Evolutionary conservation across 441 rosid genomes (phyloP), one percentile per base, ranked within the genome.

Genomic region (Iberis amara): DNA sequence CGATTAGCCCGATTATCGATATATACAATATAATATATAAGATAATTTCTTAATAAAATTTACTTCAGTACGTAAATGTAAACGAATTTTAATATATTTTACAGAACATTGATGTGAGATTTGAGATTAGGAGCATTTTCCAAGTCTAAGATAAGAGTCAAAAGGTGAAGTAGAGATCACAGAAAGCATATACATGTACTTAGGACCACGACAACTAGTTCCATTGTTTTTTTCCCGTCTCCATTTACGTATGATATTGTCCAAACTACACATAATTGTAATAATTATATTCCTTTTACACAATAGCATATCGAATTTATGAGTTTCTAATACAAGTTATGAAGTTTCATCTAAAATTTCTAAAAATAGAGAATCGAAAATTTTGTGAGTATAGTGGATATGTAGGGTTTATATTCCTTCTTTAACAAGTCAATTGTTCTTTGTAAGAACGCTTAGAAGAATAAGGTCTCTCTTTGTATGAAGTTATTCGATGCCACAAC

Each of bases 131-230:
- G 30, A 56, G 24, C 32, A 52, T 40, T 59, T 59, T 11, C 18
- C 24, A 40, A 59, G 48, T 59, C 41, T 40, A 7, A 59, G 64
- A 48, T 48, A 59, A 59, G 21, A 18, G 21, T 18, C 21, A 18
- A 18, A 18, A 18, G 21, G 21, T 18, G 21, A 18, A 18, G 21
- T 18, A 18, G 21, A 60, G 65, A 60, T 50, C 23, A 60, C 35
- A 60, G 1, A 49, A 24, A 51, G 51, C 65, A 50, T 50, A 50
- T 60, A 51, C 51, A 33, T 32, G 57, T 60, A 51, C 7, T 18
- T 18, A 18, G 65, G 57, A 50, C 65, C 65, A 60, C 50, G 8
- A 60, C 51, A 60, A 60, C 51, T 42, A 60, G 65, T 60, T 60
- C 37, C 50, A 31, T 59, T 50, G 56, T 48, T 30, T 49, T 27